Percentiles rank a stretch among this genome's conserved stretches.
These are phyloP conservation scores for Plectosphaerella plurivora DNA, from an alignment of 2,329 filamentous ascomycete genomes.

Conservation along the genomic window DNA sequence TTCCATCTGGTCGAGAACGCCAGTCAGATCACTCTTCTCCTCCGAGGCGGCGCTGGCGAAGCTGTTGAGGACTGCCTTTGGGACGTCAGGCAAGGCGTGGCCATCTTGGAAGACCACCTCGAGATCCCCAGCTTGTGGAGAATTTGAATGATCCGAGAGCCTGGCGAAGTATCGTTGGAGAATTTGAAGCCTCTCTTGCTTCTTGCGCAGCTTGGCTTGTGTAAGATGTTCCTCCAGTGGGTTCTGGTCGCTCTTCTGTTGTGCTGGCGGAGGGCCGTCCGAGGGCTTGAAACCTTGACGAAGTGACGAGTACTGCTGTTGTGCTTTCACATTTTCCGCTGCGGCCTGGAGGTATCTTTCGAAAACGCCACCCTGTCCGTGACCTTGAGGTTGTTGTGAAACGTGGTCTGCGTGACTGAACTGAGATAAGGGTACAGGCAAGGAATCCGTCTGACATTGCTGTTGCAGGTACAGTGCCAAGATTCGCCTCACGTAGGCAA, in stretches of 20 bases:
- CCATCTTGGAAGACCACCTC: slow-evolving; percentile 41
- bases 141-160: slow-evolving; percentile 47
- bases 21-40: slow-evolving; percentile 36
- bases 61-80: slow-evolving; percentile 45
- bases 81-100: slow-evolving; percentile 43
- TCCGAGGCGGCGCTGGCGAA: slow-evolving; percentile 35
- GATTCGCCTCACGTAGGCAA: slow-evolving; percentile 50
- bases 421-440: slow-evolving; percentile 39
- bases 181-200: slow-evolving; percentile 43
- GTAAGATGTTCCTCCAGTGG: slow-evolving; percentile 47
- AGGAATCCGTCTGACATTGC: neutral
- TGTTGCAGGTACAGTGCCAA: slow-evolving; percentile 47
- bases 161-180: slow-evolving; percentile 47
- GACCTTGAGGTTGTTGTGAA: neutral
- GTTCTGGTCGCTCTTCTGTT: slow-evolving; percentile 4
- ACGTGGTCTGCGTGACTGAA: slow-evolving; percentile 33
- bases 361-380: slow-evolving; percentile 30
- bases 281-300: slow-evolving; percentile 15
- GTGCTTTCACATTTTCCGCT: slow-evolving; percentile 46
- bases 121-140: slow-evolving; percentile 43
- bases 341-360: slow-evolving; percentile 50
- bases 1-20: slow-evolving; percentile 48
- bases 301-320: slow-evolving; percentile 38
- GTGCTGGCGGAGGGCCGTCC: slow-evolving; percentile 11
- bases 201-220: slow-evolving; percentile 46